These are phyloP conservation scores for Agastache rugosa DNA, from an alignment of 257 asterid genomes.

Conservation along the genomic window DNA sequence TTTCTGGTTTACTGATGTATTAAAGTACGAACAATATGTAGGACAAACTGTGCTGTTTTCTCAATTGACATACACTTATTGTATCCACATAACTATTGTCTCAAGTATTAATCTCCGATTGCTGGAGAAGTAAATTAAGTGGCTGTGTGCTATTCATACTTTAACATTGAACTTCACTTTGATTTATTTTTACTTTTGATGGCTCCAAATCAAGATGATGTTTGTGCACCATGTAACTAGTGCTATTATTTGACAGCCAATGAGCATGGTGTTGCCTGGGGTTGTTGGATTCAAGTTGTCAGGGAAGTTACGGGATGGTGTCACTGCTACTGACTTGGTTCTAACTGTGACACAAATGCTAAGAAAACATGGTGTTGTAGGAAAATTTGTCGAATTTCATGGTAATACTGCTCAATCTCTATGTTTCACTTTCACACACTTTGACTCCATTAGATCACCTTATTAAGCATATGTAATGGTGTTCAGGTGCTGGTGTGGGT, in stretches of 20 bases:
- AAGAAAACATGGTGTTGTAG: conserved; percentile 92
- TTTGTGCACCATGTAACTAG: conserved; percentile 32
- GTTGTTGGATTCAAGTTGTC: conserved; percentile 92
- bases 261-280: conserved; percentile 97
- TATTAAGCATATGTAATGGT: conserved; percentile 22
- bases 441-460: conserved; percentile 15
- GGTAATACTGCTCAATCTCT: conserved; percentile 46
- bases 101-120: background rate
- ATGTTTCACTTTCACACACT: conserved; percentile 7
- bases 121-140: conserved; percentile 1
- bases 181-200: background rate
- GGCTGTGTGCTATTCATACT: conserved; percentile 1
- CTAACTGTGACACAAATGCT: conserved; percentile 87
- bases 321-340: conserved; percentile 91
- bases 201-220: conserved; percentile 26
- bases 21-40: background rate
- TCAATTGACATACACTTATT: conserved; percentile 23
- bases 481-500: conserved; percentile 82
- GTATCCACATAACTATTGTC: background rate
- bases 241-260: conserved; percentile 64
- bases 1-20: background rate
- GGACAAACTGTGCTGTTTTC: conserved; percentile 15
- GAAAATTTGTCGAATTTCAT: conserved; percentile 83
- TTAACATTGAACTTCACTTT: conserved; percentile 10
- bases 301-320: conserved; percentile 82